These are phyloP conservation scores for Wilcoxina mikolae DNA, from an alignment of 495 filamentous ascomycete species.

Conservation along the genomic window DNA sequence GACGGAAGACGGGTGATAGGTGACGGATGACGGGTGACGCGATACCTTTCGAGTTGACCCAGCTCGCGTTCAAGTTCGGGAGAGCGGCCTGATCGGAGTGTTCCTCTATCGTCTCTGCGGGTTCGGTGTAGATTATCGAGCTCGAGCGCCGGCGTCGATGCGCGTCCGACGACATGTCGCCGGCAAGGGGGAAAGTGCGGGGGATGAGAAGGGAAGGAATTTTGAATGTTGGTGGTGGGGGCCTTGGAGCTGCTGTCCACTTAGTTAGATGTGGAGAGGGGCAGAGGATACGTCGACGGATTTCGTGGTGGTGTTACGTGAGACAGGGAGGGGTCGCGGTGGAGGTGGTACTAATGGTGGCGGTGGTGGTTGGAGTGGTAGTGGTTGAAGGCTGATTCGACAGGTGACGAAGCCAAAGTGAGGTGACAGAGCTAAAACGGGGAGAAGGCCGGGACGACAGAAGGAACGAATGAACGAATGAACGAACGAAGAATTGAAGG, in stretches of 20 bases:
- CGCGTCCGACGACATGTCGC: slow-evolving; percentile 28
- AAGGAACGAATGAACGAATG: too few species aligned
- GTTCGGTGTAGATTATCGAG: slow-evolving; percentile 92
- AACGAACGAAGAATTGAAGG: too few species aligned
- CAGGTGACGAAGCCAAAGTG: too few species aligned
- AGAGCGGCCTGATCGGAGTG: slow-evolving; percentile 87
- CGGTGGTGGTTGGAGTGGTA: background rate
- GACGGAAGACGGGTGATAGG: too few species aligned
- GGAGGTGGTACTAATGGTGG: background rate
- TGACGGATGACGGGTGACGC: too few species aligned
- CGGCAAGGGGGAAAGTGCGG: slow-evolving; percentile 24
- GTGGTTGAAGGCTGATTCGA: too few species aligned
- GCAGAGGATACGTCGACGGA: background rate
- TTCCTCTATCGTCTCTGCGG: slow-evolving; percentile 83
- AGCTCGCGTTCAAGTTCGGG: slow-evolving; percentile 92
- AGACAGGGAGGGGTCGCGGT: background rate
- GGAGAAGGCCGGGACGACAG: too few species aligned
- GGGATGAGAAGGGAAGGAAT: slow-evolving; percentile 24
- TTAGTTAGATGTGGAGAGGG: background rate
- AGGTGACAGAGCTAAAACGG: too few species aligned
- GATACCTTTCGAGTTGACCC: slow-evolving; percentile 99
- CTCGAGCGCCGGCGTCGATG: slow-evolving; percentile 79
- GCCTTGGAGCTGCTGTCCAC: background rate
- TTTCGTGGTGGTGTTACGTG: too few species aligned
- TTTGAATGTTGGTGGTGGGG: slow-evolving; percentile 2